These are phyloP conservation scores for Begonia peltatifolia DNA, from an alignment of 306 rosid species.

Conservation along the genomic window DNA sequence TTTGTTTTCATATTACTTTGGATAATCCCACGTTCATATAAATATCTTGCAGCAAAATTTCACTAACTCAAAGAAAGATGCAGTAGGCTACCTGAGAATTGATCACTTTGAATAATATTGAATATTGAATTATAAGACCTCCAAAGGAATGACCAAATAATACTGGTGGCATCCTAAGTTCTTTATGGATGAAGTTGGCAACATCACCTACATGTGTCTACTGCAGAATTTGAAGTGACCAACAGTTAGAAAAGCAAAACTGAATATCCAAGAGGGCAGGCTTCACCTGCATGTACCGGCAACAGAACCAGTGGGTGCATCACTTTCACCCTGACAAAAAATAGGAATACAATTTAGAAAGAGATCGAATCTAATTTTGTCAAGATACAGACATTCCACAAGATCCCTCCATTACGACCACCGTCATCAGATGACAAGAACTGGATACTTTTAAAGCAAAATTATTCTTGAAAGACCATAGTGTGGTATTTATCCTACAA, in stretches of 20 bases:
- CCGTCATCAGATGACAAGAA: too few species aligned
- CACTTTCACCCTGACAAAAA: conserved; percentile 62
- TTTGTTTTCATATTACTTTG: too few species aligned
- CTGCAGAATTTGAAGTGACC: conserved; percentile 31
- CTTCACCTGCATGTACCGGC: too few species aligned
- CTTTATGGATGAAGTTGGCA: conserved; percentile 51
- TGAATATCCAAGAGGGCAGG: not conserved
- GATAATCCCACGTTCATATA: too few species aligned
- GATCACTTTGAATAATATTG: conserved; percentile 21
- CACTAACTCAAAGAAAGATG: not conserved
- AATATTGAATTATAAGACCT: conserved; percentile 72
- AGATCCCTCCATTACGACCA: too few species aligned
- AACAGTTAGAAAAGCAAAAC: conserved; percentile 15
- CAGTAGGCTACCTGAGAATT: conserved; percentile 32
- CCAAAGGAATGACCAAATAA: conserved; percentile 89
- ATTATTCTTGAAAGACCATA: too few species aligned
- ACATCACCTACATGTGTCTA: conserved; percentile 80
- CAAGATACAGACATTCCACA: too few species aligned
- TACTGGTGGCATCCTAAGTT: conserved; percentile 42
- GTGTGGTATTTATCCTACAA: too few species aligned
- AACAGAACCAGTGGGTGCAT: conserved; percentile 50
- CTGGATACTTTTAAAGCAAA: too few species aligned
- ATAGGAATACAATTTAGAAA: conserved; percentile 9
- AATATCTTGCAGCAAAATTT: too few species aligned
- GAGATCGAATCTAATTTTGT: not conserved